Evolutionary conservation across 768 basidiomycete genomes (phyloP).

Genomic region (Lactifluus volemus): DNA sequence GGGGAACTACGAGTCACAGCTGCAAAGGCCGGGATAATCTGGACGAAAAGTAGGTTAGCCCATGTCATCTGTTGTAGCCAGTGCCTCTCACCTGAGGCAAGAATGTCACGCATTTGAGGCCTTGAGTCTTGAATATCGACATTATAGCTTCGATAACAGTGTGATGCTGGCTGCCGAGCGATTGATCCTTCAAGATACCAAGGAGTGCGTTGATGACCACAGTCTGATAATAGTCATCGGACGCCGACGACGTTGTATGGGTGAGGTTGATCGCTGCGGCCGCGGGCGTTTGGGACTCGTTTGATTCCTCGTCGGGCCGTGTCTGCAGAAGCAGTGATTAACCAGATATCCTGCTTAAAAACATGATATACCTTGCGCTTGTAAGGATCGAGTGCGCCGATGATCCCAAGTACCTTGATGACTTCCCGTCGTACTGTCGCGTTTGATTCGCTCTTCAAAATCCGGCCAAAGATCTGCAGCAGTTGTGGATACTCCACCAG

Average conservation of each 20-base stretch:
- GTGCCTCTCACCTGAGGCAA: conserved; percentile 65
- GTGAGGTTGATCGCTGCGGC: conserved; percentile 58
- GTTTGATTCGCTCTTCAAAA: conserved; percentile 73
- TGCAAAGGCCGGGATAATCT: conserved; percentile 95
- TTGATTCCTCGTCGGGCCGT: conserved; percentile 54
- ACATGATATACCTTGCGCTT: conserved; percentile 64
- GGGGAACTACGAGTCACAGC: conserved; percentile 75
- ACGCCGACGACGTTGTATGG: conserved; percentile 51
- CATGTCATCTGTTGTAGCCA: not conserved
- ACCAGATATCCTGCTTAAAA: not conserved
- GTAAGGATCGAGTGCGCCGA: conserved; percentile 95
- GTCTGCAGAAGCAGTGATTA: conserved; percentile 28
- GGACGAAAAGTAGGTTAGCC: not conserved
- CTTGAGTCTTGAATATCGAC: conserved; percentile 98
- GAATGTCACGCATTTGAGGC: conserved; percentile 91
- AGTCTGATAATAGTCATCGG: conserved; percentile 96
- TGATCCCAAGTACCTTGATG: conserved; percentile 89
- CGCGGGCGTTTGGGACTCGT: conserved; percentile 43
- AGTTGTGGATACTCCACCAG: conserved; percentile 88
- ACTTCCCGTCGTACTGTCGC: conserved; percentile 74
- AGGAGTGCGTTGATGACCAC: conserved; percentile 87
- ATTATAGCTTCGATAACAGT: conserved; percentile 96
- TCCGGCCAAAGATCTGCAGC: conserved; percentile 73
- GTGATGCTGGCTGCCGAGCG: conserved; percentile 79
- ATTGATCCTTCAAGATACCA: conserved; percentile 80